Evolutionary conservation across 2,329 filamentous ascomycete species (phyloP).

Genomic region (Huntiella omanensis): DNA sequence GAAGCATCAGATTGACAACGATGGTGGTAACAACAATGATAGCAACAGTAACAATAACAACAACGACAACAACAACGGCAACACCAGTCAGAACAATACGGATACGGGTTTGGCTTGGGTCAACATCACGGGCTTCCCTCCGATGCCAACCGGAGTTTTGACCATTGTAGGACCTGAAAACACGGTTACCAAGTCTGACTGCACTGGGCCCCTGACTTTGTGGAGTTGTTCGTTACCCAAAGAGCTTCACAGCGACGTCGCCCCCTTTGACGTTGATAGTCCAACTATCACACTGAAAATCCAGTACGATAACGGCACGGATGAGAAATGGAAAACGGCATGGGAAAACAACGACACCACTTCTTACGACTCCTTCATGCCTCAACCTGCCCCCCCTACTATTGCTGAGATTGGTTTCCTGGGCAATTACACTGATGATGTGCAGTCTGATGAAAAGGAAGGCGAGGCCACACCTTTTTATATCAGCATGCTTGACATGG

Average conservation of each 20-base stretch:
- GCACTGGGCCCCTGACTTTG: slow-evolving; percentile 50
- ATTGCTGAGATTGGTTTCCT: slow-evolving; percentile 60
- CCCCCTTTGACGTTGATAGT: slow-evolving; percentile 44
- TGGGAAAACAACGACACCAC: slow-evolving; percentile 18
- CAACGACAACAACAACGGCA: too few relatives aligned
- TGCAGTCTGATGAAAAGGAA: slow-evolving; percentile 46
- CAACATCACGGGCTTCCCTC: slow-evolving; percentile 70
- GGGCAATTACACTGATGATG: slow-evolving; percentile 67
- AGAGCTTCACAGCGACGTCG: slow-evolving; percentile 46
- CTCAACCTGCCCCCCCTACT: slow-evolving; percentile 38
- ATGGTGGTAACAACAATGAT: background rate
- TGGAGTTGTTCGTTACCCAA: slow-evolving; percentile 82
- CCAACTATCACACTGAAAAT: slow-evolving; percentile 72
- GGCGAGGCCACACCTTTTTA: slow-evolving; percentile 83
- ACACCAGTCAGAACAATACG: slow-evolving; percentile 11
- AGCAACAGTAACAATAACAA: too few relatives aligned
- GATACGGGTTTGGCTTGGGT: slow-evolving; percentile 41
- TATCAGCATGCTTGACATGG: slow-evolving; percentile 47
- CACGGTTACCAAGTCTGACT: slow-evolving; percentile 43
- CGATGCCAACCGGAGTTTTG: slow-evolving; percentile 66
- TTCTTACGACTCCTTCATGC: slow-evolving; percentile 13
- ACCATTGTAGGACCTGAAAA: slow-evolving; percentile 60
- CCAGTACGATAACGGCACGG: slow-evolving; percentile 44
- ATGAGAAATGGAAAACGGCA: slow-evolving; percentile 23
- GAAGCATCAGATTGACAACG: background rate